A percentile compares a stretch with the other conserved stretches of the same genome.
Conservation (phyloP, 2,329 filamentous ascomycete species). For the Fusarium chaquense region DNA sequence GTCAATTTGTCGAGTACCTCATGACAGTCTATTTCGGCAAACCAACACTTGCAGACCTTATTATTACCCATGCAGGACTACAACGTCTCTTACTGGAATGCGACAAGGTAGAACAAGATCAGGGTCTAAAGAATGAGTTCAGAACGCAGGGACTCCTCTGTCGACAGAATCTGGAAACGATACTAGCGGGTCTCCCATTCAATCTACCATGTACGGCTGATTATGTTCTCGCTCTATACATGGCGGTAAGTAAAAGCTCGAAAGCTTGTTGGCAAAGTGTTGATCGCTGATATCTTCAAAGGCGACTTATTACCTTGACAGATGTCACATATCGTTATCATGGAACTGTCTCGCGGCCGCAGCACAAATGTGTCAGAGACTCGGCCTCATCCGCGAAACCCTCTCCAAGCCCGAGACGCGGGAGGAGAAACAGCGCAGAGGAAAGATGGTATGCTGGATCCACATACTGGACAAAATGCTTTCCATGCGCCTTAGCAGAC, state of each 20-base stretch:
- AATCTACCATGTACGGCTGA: conserved; percentile 5
- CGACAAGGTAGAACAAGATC: neutral
- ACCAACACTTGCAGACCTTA: conserved; percentile 11
- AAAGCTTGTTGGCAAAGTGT: accelerated
- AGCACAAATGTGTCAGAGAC: conserved; percentile 5
- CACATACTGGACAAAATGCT: conserved; percentile 21
- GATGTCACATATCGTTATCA: conserved; percentile 3
- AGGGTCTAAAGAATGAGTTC: neutral
- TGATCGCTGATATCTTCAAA: neutral
- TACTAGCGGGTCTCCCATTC: neutral
- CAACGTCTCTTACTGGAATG: conserved; percentile 5
- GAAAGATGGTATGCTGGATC: neutral
- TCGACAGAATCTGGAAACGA: conserved; percentile 6
- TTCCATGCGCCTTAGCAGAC: conserved; percentile 2
- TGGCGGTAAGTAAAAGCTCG: neutral
- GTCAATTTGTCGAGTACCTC: conserved; percentile 19
- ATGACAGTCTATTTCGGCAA: conserved; percentile 27
- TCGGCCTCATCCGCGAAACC: conserved; percentile 6
- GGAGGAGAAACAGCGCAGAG: neutral
- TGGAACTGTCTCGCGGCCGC: conserved; percentile 7
- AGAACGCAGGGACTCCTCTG: neutral
- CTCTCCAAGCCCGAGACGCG: neutral
- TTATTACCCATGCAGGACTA: neutral
- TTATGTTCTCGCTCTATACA: conserved; percentile 1
- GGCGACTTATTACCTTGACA: neutral